Evolutionary conservation across 345 rosid genomes (phyloP), one percentile per base, ranked within the genome.

Genomic region (Eucalyptus caleyi): DNA sequence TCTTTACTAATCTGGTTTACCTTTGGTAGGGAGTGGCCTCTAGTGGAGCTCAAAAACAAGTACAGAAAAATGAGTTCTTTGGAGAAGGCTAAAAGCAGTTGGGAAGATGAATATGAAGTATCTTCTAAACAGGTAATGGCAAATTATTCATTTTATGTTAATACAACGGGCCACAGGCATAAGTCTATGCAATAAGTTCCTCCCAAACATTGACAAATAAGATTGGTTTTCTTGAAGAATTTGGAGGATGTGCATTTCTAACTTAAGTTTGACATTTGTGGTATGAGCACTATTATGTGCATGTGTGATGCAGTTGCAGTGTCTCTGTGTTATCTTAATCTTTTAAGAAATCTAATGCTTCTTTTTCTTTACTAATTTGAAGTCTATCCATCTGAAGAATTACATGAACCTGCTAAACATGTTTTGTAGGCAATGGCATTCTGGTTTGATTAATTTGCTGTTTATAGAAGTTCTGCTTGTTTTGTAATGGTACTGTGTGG

Each of bases 51-150:
- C 69, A 98, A 96, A 93, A 94, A 89, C 90, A 97, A 97, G 92
- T 97, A 97, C 91, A 92, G 98, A 91, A 97, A 93, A 91, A 88
- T 96, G 56, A 91, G 95, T 50, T 96, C 96, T 37, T 87, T 96
- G 65, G 98, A 96, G 92, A 97, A 96, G 93, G 97, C 99, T 88
- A 91, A 87, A 77, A 90, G 54, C 86, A 98, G 99, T 88, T 98
- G 99, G 99, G 98, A 98, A 93, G 99, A 97, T 85, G 99, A 98
- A 91, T 97, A 95, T 91, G 97, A 96, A 92, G 90, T 96, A 92
- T 97, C 99, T 62, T 98, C 99, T 86, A 97, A 95, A 92, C 99
- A 97, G 99, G 99, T 97, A 87, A 50, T 69, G 65, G 42, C 60
- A 32, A 83, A 21, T n/a, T 14, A 42, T 27, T 34, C 27, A 44